phyloP scores from a whole-genome alignment of 2,329 filamentous ascomycete species.

The Arthrobotrys sinensis region DNA sequence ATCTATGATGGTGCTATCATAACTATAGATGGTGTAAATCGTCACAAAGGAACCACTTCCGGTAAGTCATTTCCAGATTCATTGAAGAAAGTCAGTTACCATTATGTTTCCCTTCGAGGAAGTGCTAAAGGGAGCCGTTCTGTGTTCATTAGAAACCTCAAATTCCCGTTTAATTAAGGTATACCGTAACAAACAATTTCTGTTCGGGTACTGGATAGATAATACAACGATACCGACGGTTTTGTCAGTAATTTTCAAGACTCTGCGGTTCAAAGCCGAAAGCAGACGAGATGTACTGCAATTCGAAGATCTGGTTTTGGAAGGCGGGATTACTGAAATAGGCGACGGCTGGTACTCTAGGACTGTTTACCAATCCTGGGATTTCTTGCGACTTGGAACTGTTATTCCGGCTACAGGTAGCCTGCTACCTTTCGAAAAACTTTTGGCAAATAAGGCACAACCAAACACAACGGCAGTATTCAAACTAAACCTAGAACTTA shows the following conservation, averaged over 20 bases:
- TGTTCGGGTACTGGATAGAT: conserved; percentile 18
- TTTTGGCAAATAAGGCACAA: conserved; percentile 2
- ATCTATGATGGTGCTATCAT: neutral
- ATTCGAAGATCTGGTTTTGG: conserved; percentile 9
- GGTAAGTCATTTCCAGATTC: conserved; percentile 26
- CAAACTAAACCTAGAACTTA: conserved; percentile 1
- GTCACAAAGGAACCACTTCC: neutral
- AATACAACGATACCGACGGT: neutral
- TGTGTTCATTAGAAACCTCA: too few species aligned
- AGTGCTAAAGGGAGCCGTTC: too few species aligned
- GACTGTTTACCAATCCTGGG: neutral
- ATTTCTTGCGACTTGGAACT: neutral
- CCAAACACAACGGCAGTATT: conserved; percentile 20
- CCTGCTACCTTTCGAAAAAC: neutral
- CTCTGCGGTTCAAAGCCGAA: conserved; percentile 10
- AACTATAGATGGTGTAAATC: neutral
- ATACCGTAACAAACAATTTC: neutral
- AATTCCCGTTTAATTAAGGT: conserved; percentile 1
- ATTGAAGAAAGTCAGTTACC: too few species aligned
- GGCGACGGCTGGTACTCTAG: neutral
- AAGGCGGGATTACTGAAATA: neutral
- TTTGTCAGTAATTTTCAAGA: conserved; percentile 17
- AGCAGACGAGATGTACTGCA: neutral
- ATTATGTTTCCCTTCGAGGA: too few species aligned
- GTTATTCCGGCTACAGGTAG: neutral